Evolutionary conservation across 2,329 filamentous ascomycete species (phyloP).

Genomic region (Exophiala lecanii-corni): DNA sequence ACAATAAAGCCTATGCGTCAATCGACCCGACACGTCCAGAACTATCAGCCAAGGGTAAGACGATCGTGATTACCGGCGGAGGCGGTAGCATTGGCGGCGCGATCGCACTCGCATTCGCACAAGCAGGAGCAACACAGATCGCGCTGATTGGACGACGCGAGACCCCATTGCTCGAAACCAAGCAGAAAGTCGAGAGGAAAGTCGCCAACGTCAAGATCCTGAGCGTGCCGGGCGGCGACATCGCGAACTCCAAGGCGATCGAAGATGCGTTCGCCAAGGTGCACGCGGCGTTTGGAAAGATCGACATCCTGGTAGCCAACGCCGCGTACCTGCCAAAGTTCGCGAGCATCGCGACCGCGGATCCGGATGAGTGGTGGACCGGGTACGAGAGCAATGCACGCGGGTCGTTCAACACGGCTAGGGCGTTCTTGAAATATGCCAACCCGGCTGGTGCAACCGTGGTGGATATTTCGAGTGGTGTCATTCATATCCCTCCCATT

Average conservation of each 20-base stretch:
- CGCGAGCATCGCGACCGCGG: constrained; percentile 5
- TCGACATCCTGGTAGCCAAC: constrained; percentile 28
- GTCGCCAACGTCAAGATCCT: constrained; percentile 31
- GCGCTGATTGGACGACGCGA: constrained; percentile 38
- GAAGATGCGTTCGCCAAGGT: constrained; percentile 20
- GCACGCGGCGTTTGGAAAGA: constrained; percentile 13
- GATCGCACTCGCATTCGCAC: constrained; percentile 32
- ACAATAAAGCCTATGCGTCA: constrained; percentile 37
- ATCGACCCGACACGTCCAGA: constrained; percentile 34
- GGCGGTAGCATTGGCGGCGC: constrained; percentile 28
- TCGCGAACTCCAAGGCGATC: constrained; percentile 27
- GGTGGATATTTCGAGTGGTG: constrained; percentile 1
- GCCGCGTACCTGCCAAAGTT: constrained; percentile 22
- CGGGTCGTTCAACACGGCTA: constrained; percentile 10
- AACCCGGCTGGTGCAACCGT: constrained; percentile 4
- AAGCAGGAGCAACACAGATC: constrained; percentile 36
- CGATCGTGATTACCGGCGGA: constrained; percentile 31
- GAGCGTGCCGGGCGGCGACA: constrained; percentile 28
- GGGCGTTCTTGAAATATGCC: constrained; percentile 12
- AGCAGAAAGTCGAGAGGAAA: constrained; percentile 12
- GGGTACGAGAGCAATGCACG: constrained; percentile 23
- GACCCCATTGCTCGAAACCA: constrained; percentile 28
- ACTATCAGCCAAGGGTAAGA: constrained; percentile 31
- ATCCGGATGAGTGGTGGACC: constrained; percentile 24
- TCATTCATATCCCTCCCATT: neutral